Evolutionary conservation across 2,329 filamentous ascomycete genomes (phyloP), one percentile per base, ranked within the genome.

Genomic region (Hypocreales sp.): DNA sequence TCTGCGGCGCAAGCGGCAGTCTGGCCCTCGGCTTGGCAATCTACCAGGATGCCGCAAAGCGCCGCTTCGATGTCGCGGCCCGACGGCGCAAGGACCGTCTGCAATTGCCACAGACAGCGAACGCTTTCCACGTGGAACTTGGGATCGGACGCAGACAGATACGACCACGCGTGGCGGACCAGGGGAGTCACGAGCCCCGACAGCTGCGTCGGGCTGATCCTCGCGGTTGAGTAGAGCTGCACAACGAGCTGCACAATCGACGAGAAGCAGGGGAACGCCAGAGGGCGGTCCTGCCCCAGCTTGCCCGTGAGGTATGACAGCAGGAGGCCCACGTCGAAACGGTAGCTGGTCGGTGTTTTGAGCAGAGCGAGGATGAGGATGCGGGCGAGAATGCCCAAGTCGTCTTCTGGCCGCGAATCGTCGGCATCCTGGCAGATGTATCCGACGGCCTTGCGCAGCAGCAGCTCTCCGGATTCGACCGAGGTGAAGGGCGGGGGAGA

Each of bases 71-170:
- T 75, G 24, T 84, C 71, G 27, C 79, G 73, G 39, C 75, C 74
- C 2, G 65, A 56, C 21, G 64, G 56, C 2, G 76, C 69, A 9
- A 92, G 65, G 1, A 73, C 67, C 15, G 65, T 69, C 40, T 95
- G 84, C 27, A 98, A 57, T 37, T 83, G 73, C 81, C 90, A 92
- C 21, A 98, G 58, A 39, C 74, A 78, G 31, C 80, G 73, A 7
- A 92, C 81, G 12, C 84, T 77, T 55, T 98, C 92, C 18, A 98
- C 86, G 44, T 95, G 90, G 39, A 87, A 92, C 45, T 93, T 93
- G 0, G 86, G 84, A 35, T 77, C 75, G 9, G 74, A 64, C n/a
- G 81, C 76, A 1, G 83, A 80, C 21, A 98, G 55, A 42, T 81
- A 83, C 5, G 58, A 51, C 90, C 90, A 98, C 0, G 87, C 64